Evolutionary conservation across 2,329 filamentous ascomycete genomes (phyloP), one percentile per base, ranked within the genome.

Genomic region (Arthrinium puccinioides): DNA sequence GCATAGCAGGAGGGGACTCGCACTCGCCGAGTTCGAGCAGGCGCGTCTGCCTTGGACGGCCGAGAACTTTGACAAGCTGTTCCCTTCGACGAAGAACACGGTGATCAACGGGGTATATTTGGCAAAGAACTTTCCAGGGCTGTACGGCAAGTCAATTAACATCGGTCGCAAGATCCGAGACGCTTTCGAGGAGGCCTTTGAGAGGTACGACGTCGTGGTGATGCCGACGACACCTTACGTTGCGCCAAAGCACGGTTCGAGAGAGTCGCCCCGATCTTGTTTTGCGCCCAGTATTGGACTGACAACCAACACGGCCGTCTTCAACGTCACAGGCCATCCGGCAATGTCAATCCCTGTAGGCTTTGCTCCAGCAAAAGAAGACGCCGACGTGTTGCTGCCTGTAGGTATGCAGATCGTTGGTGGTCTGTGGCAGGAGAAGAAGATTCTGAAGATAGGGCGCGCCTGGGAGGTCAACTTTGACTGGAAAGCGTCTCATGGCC

Each of bases 271-370:
- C 3, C 52, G 63, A 13, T 61, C 66, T 31, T 67, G 65, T 14
- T 69, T 74, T 32, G 60, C 62, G 36, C 67, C 67, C 9, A 70
- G 68, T 21, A 68, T 76, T 23, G 74, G 75, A 0, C 48, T 74
- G 40, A 74, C 69, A 0, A 64, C 61, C 13, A 79, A 79, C 44
- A 79, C 74, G 5, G 68, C 69, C 9, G 61, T 68, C 3, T 78
- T 78, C 52, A 73, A 78, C 45, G 61, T 70, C 3, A 76, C 72
- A 0, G 74, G 74, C 0, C 73, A 77, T 44, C 73, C 74, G 0
- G 74, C 71, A 0, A 49, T 78, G 44, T 63, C 67, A 1, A 54
- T 77, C 31, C 73, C 72, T 0, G 57, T 72, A 23, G 72, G 73
- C 0, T 63, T 67, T 45, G 54, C 65, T 3, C 56, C 59, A 3